Evolutionary conservation across 768 basidiomycete species (phyloP), one percentile per base, ranked within the genome.

Genomic region (Collybia mongolica): DNA sequence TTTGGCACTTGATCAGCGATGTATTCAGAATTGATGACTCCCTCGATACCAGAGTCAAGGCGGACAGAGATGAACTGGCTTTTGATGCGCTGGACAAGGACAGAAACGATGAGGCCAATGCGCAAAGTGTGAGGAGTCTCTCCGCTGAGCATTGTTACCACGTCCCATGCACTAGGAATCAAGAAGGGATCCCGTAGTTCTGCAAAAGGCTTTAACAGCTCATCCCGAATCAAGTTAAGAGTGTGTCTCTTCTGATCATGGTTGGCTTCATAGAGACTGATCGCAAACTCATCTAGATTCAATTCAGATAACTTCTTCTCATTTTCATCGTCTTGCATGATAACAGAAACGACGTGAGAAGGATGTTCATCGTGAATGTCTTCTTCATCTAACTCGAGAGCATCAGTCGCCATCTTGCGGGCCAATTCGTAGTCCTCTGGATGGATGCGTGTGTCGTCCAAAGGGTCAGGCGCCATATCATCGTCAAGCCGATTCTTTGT

Each of bases 391-490:
- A 93, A 79, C 62, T 98, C 97, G 12, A 98, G 79, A 4, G 96
- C 93, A 67, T 98, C 94, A 17, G 92, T 90, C 32, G 96, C 96
- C 94, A 99, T 97, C 74, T 98, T 98, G 29, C 93, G 86, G 3
- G 97, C 96, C 35, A 98, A 78, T 57, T 98, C 95, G 63, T 98
- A 99, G 69, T 99, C 97, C 65, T 96, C 92, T 5, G 93, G 93
- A 62, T 99, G 97, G 46, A 99, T 92, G 17, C 97, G 90, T 32
- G 95, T 98, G 61, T 86, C 85, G 62, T 99, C 97, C 46, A 99
- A 75, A 3, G 95, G 92, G 66, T 99, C 97, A 7, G 86, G 80
- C 29, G 81, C 82, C 48, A 82, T 77, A 39, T 90, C 88, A 35
- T 83, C 79, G 48, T 82, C 79, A 40, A 83, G 82, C 26, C 86